Evolutionary conservation across 257 asterid species (phyloP), one percentile per base, ranked within the genome.

Genomic region (Solanum megistacrolobum): DNA sequence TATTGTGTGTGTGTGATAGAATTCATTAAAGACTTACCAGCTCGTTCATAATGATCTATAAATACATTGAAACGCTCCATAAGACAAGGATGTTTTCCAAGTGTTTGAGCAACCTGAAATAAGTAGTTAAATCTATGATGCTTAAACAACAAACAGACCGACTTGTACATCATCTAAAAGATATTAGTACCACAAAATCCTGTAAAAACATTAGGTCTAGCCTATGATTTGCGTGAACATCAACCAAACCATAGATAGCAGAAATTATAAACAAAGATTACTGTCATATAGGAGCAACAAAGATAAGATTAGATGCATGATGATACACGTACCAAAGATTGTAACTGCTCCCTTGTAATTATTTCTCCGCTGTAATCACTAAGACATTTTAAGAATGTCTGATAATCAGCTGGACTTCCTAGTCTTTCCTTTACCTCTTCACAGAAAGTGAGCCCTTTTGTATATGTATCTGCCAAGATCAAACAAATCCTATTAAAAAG

Each of bases 371-470:
- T 95, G 91, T 94, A 96, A 87, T 96, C 94, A 92, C 94, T 92
- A 90, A 97, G 99, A 91, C 98, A 97, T 87, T 97, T 95, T 91
- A 97, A 93, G 89, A 97, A 97, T 71, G 95, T 98, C 92, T 97
- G 99, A 93, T 97, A 97, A 91, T 94, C 98, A 71, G 94, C 96
- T 20, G 96, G 93, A 91, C 93, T 94, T 81, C 79, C 91, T 68
- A 97, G 91, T 88, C 95, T 94, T 91, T 95, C 99, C 91, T 96
- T 97, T 83, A 97, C 99, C 89, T 95, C 94, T 87, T 96, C 99
- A 94, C 99, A 96, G 88, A 97, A 97, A 68, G 92, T 83, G 92
- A 96, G 94, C 90, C 94, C 99, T 43, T 89, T 90, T 90, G 92
- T 92, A 89, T 94, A 94, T 91, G 86, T 88, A 90, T 93, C 99